Base-by-base conservation (phyloP, 768 basidiomycete species). In the Galerina marginata region DNA sequence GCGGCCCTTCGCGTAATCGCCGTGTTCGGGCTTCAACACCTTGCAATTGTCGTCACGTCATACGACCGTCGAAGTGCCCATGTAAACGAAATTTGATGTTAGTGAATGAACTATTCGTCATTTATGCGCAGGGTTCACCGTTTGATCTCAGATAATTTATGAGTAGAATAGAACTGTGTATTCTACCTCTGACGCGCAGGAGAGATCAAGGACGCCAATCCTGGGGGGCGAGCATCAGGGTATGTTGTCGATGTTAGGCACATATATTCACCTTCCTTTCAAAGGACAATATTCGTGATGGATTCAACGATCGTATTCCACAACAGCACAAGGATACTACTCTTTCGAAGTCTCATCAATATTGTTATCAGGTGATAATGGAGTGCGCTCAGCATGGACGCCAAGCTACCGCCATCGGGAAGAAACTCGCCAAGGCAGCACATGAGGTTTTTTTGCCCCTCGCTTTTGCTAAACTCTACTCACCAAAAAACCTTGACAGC, bases 331-430 rank as follows among this genome's bases (percentile, higher is more conserved):
- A 87, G 60, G 85, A 88, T 9, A 9, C 1, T 44, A 9, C 4
- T 26, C 2, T 14, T 29, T 45, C 20, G 42, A 15, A 54, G 58
- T 46, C 58, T 12, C 63, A 16, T 7, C 16, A 26, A 6, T 26
- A 26, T n/a, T 11, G 6, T n/a, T 3, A 46, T 3, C 56, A 89
- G 86, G 89, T 91, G 37, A 86, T 97, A 54, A 83, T 96, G 59
- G 96, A 98, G 69, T 95, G 93, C 64, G 83, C 80, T 7, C 66
- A 66, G 1, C 83, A 88, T 59, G 86, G 84, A 3, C 70, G 78
- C 43, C 65, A 55, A 4, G 63, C 71, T 1, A 68, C 68, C 7
- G 60, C 58, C 0, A 60, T 63, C 6, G 69, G 69, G 4, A 68
- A 62, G 6, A 65, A 71, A 1, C 67, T 63, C 9, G 72, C 56